These are phyloP conservation scores for Exophiala alcalophila DNA, from an alignment of 2,329 filamentous ascomycete species.

Conservation along the genomic window DNA sequence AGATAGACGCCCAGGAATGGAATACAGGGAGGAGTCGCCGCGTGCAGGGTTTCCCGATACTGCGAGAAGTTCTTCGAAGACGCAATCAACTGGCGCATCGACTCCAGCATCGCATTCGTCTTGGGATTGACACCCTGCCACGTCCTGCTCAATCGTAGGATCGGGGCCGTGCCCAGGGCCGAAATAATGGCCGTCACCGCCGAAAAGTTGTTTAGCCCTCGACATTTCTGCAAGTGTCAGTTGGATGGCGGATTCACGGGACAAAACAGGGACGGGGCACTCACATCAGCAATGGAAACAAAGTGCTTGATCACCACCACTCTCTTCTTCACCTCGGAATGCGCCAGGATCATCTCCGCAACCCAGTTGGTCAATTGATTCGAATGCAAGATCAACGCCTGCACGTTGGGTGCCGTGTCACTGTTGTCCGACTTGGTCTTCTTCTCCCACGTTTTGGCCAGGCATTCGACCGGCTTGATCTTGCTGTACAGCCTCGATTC, in stretches of 20 bases:
- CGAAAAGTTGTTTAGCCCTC: slow-evolving; percentile 90
- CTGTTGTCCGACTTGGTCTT: slow-evolving; percentile 73
- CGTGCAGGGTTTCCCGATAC: slow-evolving; percentile 88
- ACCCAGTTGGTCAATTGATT: slow-evolving; percentile 99
- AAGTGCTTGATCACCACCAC: slow-evolving; percentile 99
- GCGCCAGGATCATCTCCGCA: slow-evolving; percentile 95
- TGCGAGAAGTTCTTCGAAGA: slow-evolving; percentile 98
- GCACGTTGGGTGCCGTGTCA: slow-evolving; percentile 89
- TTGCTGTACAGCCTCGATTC: slow-evolving; percentile 93
- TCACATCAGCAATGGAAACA: slow-evolving; percentile 89
- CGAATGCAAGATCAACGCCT: slow-evolving; percentile 92
- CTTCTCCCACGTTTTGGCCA: slow-evolving; percentile 99
- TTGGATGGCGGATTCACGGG: too few species aligned
- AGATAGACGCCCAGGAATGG: slow-evolving; percentile 98
- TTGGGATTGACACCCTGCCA: slow-evolving; percentile 91
- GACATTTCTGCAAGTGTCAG: slow-evolving; percentile 71
- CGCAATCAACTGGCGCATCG: slow-evolving; percentile 91
- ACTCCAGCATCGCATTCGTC: slow-evolving; percentile 75
- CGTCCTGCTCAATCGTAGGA: slow-evolving; percentile 86
- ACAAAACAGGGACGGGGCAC: slow-evolving; percentile 39
- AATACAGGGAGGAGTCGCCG: slow-evolving; percentile 92
- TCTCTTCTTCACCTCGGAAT: slow-evolving; percentile 90
- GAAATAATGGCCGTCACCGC: slow-evolving; percentile 97
- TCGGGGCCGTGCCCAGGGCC: slow-evolving; percentile 87
- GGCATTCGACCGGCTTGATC: slow-evolving; percentile 90